Percentiles rank a stretch among this genome's conserved stretches.
Conservation (phyloP, 495 filamentous ascomycete genomes). For the Penicillium angulare region DNA sequence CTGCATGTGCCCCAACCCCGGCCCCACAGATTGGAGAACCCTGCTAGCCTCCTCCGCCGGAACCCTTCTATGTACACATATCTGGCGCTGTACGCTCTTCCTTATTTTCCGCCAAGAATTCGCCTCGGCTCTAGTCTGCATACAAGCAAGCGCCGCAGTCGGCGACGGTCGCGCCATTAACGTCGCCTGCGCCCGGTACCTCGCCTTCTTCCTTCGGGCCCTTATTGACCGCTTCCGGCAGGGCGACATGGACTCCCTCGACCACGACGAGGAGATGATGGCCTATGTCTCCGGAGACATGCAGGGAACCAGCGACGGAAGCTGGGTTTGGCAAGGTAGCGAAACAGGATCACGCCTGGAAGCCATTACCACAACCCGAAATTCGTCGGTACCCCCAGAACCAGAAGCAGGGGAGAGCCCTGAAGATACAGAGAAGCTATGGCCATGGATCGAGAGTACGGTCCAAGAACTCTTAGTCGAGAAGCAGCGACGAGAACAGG, state of each 20-base stretch:
- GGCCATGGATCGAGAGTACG: constrained; percentile 52
- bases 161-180: constrained; percentile 69
- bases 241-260: constrained; percentile 51
- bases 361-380: constrained; percentile 16
- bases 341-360: constrained; percentile 49
- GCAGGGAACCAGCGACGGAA: constrained; percentile 74
- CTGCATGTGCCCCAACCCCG: constrained; percentile 43
- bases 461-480: constrained; percentile 47
- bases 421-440: constrained; percentile 48
- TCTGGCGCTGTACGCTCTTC: constrained; percentile 87
- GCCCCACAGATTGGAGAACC: constrained; percentile 45
- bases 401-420: constrained; percentile 12
- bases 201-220: constrained; percentile 76
- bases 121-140: constrained; percentile 66
- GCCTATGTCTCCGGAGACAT: constrained; percentile 87
- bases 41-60: constrained; percentile 54
- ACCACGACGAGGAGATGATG: constrained; percentile 88
- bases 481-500: constrained; percentile 24
- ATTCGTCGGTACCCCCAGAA: constrained; percentile 7
- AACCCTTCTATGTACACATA: constrained; percentile 74
- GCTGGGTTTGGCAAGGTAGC: constrained; percentile 83
- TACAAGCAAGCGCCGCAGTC: constrained; percentile 67
- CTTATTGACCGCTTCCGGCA: constrained; percentile 58
- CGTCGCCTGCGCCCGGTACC: constrained; percentile 74
- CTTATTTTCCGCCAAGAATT: constrained; percentile 72